Evolutionary conservation across 1,284 basidiomycete genomes (phyloP), one percentile per base, ranked within the genome.

Genomic region (Cryptococcus sp.): DNA sequence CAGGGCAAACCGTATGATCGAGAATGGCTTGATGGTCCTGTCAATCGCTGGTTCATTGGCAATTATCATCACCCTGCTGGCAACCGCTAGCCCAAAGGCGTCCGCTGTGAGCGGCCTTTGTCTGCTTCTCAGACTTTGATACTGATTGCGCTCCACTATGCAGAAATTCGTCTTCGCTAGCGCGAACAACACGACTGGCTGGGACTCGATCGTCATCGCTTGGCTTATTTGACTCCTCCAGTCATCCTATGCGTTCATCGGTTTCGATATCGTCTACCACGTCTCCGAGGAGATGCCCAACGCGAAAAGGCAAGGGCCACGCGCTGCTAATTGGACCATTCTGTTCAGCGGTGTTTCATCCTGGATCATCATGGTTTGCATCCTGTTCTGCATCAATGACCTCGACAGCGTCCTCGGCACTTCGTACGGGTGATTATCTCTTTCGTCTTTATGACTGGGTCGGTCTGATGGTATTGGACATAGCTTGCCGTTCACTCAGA

Each of bases 361-460:
- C 0, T 79, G 86, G 17, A 54, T 86, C 11, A 86, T 87, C 68
- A 77, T 89, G 30, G 79, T 89, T 47, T 84, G 84, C 0, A 82
- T 90, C 17, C 76, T 88, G 22, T 89, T 89, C 66, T 86, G 84
- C 27, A 76, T 88, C 19, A 83, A 81, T 6, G 85, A 88, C 66
- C 80, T 86, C 40, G 61, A 76, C 7, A 80, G 74, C 1, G 79
- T 89, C 16, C 78, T 87, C 38, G 75, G 79, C 55, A 83, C 84
- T 0, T 69, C 81, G 15, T 82, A 84, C 10, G 87, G 87, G 8
- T 84, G 86, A 57, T 83, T 88, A 0, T 79, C 11, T 13, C 5
- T 22, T 15, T 41, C 8, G 4, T 5, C 27, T 16, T 16, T 15
- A 6, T 1, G 27, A 16, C 25, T 20, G 5, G 23, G 13, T 6